phyloP scores from a whole-genome alignment of 805 yeast genomes.

The Candida corydali region DNA sequence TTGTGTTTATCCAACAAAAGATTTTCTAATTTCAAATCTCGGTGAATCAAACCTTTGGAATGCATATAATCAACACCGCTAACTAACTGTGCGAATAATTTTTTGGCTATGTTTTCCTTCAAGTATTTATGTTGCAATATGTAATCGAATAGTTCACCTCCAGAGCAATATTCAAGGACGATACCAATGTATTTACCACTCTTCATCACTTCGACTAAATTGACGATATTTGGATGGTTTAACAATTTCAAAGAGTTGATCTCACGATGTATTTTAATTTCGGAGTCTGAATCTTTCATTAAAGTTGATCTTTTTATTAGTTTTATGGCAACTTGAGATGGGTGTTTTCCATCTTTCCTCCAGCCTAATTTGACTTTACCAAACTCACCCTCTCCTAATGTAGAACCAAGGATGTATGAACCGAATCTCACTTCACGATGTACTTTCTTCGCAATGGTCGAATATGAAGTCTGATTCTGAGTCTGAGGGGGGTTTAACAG shows the following conservation, averaged over 20 bases:
- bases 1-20: conserved; percentile 77
- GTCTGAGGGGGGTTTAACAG: not conserved
- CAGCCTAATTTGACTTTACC: conserved; percentile 97
- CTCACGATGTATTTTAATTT: conserved; percentile 86
- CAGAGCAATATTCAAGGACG: conserved; percentile 93
- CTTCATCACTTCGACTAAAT: conserved; percentile 87
- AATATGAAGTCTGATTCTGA: conserved; percentile 1
- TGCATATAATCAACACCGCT: conserved; percentile 92
- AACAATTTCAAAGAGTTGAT: conserved; percentile 83
- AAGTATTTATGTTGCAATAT: conserved; percentile 81
- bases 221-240: conserved; percentile 91
- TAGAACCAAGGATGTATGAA: conserved; percentile 82
- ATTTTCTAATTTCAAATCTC: conserved; percentile 75
- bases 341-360: conserved; percentile 77
- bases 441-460: conserved; percentile 11
- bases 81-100: conserved; percentile 86
- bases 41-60: conserved; percentile 72
- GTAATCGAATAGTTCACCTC: conserved; percentile 94
- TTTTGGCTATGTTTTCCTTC: conserved; percentile 82
- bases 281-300: conserved; percentile 81
- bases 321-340: conserved; percentile 89
- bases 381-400: conserved; percentile 96
- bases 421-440: conserved; percentile 78
- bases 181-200: conserved; percentile 95
- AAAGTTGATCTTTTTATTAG: conserved; percentile 84